Conservation (phyloP, 495 filamentous ascomycete genomes). For the Sabuloglossum arenarium region DNA sequence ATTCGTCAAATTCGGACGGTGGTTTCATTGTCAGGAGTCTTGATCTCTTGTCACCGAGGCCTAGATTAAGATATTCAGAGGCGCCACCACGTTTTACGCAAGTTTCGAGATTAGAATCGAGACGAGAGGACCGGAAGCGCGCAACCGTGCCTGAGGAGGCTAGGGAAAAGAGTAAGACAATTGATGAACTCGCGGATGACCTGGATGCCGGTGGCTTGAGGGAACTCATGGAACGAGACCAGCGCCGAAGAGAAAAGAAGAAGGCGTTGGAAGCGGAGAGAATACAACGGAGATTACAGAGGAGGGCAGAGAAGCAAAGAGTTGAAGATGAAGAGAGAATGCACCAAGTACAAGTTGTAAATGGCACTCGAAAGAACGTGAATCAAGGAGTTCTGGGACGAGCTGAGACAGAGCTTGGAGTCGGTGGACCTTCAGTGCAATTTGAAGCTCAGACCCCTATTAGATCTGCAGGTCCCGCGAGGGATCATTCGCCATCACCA, state of each 20-base stretch:
- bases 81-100: neutral
- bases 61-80: constrained; percentile 52
- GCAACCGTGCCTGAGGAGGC: constrained; percentile 39
- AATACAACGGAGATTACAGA: constrained; percentile 43
- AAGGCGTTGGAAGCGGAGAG: constrained; percentile 48
- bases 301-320: constrained; percentile 46
- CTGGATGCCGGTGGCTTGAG: constrained; percentile 59
- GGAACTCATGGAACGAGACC: constrained; percentile 69
- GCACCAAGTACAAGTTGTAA: neutral
- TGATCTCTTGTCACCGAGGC: constrained; percentile 56
- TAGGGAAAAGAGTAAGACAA: constrained; percentile 42
- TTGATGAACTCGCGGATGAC: constrained; percentile 65
- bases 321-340: constrained; percentile 12
- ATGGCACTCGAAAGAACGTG: neutral
- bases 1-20: constrained; percentile 49
- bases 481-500: neutral
- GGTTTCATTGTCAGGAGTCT: constrained; percentile 57
- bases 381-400: constrained; percentile 28
- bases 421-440: constrained; percentile 15
- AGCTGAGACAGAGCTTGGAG: constrained; percentile 24
- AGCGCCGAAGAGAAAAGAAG: constrained; percentile 55
- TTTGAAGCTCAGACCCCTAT: neutral
- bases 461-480: neutral
- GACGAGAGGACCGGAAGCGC: constrained; percentile 21
- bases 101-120: constrained; percentile 17